Percentiles rank a stretch among this genome's conserved stretches.
These are phyloP conservation scores for Lophium mytilinum DNA, from an alignment of 495 filamentous ascomycete genomes.

Conservation along the genomic window DNA sequence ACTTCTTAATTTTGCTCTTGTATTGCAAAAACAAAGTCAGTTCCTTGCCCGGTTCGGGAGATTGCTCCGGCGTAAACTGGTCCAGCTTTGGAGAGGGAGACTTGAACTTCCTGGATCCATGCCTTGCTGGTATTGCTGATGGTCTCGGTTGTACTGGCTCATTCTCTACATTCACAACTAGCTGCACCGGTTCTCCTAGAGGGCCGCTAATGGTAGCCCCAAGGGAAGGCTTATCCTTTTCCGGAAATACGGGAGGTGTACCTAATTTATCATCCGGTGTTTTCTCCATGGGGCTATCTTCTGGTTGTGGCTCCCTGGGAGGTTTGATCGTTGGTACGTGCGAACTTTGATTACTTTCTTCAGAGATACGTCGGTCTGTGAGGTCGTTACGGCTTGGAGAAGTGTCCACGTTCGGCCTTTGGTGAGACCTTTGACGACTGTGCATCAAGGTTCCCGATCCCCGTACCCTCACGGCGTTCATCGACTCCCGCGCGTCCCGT, in stretches of 20 bases:
- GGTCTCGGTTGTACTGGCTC: constrained; percentile 3
- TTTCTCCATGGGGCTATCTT: constrained; percentile 43
- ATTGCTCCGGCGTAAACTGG: constrained; percentile 58
- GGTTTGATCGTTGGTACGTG: constrained; percentile 35
- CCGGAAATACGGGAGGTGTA: constrained; percentile 32
- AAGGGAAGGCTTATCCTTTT: constrained; percentile 14
- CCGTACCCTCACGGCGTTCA: constrained; percentile 81
- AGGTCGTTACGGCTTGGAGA: constrained; percentile 50
- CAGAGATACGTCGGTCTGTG: constrained; percentile 55
- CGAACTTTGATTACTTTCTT: constrained; percentile 41
- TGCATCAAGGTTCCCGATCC: constrained; percentile 61
- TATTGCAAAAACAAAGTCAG: constrained; percentile 96
- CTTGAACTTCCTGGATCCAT: constrained; percentile 22
- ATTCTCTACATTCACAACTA: constrained; percentile 9
- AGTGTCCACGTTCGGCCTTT: constrained; percentile 44
- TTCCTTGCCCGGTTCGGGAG: constrained; percentile 74
- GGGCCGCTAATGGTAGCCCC: constrained; percentile 24
- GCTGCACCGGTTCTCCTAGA: constrained; percentile 13
- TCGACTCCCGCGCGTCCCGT: constrained; percentile 78
- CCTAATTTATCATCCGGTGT: constrained; percentile 55
- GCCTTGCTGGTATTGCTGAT: constrained; percentile 12
- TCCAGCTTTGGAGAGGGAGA: constrained; percentile 39
- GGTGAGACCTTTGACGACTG: constrained; percentile 51
- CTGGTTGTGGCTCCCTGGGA: constrained; percentile 21
- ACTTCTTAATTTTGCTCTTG: constrained; percentile 94